Base-by-base conservation (phyloP, 2,329 filamentous ascomycete genomes). In the Ophiostoma sp. region DNA sequence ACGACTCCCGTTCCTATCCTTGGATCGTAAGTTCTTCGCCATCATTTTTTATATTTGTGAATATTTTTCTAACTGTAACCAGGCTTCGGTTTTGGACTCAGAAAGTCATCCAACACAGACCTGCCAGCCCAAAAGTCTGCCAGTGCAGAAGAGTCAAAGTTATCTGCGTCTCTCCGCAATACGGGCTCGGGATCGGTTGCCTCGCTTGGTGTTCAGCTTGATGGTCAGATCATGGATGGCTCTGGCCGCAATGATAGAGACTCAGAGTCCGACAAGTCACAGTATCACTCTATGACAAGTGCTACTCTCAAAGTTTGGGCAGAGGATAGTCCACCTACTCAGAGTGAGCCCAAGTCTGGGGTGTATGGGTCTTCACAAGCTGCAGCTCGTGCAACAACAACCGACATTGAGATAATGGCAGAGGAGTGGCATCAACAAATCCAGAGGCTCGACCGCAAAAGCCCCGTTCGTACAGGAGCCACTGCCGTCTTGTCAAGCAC, bases 361-460 rank as follows among this genome's bases (percentile, higher is more conserved):
- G 6, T 39, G 17, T 1, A 61, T 22, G 19, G 19, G 3, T n/a
- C 57, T n/a, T 61, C 57, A 17, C 31, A n/a, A 19, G 31, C 17
- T 4, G 8, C 19, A 7, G 17, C 61, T 28, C 36, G 6, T 19
- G 36, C 61, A 22, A 42, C 61, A 5, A 28, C 61, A 66, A 45
- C 31, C 28, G 68, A 73, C 11, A n/a, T 73, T 15, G 59, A 68
- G 6, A 36, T 25, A 57, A 61, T 74, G 72, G 63, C 72, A 12
- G 52, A 68, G 7, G 69, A 69, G 8, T 71, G 72, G 72, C 72
- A 69, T 33, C 36, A 25, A 6, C 72, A 63, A 39, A 33, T 74
- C 28, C 39, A 68, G 8, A 45, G 59, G 11, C 52, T 74, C 9
- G 9, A 31, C 6, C 28, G 33, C 6, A 28, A n/a, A 15, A 68